Conservation (phyloP, 495 filamentous ascomycete species). For the Cenococcum geophilum region DNA sequence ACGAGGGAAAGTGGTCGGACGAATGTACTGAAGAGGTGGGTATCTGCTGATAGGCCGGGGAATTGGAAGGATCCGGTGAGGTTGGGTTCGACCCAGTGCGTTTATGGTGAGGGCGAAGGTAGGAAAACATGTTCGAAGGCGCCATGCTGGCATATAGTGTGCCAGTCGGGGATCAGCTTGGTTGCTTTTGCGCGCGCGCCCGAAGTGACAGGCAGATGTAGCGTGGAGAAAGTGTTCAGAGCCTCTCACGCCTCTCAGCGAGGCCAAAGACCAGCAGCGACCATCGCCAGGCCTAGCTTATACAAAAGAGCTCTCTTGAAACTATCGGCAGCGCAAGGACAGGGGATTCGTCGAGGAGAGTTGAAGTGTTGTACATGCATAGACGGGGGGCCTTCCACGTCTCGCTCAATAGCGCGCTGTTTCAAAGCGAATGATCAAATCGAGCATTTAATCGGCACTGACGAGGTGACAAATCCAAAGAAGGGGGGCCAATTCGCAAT, state of each 20-base stretch:
- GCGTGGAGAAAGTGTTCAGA: slow-evolving; percentile 3
- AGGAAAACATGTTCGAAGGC: slow-evolving; percentile 39
- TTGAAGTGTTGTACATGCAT: neutral
- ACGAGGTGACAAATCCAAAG: too few relatives aligned
- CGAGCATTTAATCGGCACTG: too few relatives aligned
- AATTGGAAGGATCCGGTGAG: slow-evolving; percentile 14
- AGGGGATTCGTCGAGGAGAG: neutral
- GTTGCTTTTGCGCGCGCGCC: slow-evolving; percentile 6
- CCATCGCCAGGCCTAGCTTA: slow-evolving; percentile 17
- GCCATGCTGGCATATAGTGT: slow-evolving; percentile 15
- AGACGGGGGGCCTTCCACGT: too few relatives aligned
- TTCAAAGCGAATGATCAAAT: too few relatives aligned
- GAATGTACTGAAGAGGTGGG: slow-evolving; percentile 18
- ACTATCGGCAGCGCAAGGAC: neutral
- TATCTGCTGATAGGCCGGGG: slow-evolving; percentile 3
- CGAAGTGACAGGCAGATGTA: neutral
- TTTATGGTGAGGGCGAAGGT: slow-evolving; percentile 40
- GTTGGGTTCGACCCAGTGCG: slow-evolving; percentile 29
- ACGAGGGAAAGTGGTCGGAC: slow-evolving; percentile 19
- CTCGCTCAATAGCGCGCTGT: too few relatives aligned
- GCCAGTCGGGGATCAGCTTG: neutral
- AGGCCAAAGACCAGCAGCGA: slow-evolving; percentile 21
- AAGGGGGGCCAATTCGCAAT: too few relatives aligned
- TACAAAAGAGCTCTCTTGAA: neutral
- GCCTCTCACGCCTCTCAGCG: slow-evolving; percentile 20